A percentile compares a stretch with the other conserved stretches of the same genome.
Conservation (phyloP, 148 eudicot genomes). For the Linanthus parryae region DNA sequence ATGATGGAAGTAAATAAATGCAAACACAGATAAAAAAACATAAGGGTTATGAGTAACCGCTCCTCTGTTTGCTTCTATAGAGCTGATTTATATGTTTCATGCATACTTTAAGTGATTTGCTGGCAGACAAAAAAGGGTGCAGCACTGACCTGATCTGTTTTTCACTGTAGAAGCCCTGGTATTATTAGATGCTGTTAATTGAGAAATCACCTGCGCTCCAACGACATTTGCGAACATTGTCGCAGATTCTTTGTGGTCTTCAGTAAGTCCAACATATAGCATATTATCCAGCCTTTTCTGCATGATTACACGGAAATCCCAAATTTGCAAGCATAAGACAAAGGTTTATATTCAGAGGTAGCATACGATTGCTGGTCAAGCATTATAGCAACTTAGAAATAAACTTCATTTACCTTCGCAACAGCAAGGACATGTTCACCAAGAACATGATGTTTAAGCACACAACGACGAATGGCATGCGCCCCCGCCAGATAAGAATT, state of each 20-base stretch:
- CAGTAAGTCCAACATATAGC: conserved; percentile 93
- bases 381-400: not conserved
- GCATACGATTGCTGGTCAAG: too few relatives aligned
- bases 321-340: conserved; percentile 11
- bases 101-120: not conserved
- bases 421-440: conserved; percentile 82
- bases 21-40: too few relatives aligned
- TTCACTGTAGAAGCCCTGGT: conserved; percentile 20
- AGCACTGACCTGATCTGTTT: conserved; percentile 41
- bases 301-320: conserved; percentile 26
- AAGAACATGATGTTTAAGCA: conserved; percentile 53
- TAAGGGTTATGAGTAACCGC: too few relatives aligned
- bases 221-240: conserved; percentile 76
- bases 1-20: not conserved
- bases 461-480: conserved; percentile 82
- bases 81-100: not conserved
- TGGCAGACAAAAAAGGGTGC: conserved; percentile 7
- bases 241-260: conserved; percentile 90
- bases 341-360: too few relatives aligned
- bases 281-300: conserved; percentile 92
- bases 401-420: conserved; percentile 59
- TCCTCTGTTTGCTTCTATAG: too few relatives aligned
- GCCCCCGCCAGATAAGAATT: conserved; percentile 64
- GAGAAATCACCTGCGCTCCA: conserved; percentile 86
- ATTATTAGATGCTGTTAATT: conserved; percentile 40